Conservation (phyloP, 2,329 filamentous ascomycete species). For the Penicillium sp. region DNA sequence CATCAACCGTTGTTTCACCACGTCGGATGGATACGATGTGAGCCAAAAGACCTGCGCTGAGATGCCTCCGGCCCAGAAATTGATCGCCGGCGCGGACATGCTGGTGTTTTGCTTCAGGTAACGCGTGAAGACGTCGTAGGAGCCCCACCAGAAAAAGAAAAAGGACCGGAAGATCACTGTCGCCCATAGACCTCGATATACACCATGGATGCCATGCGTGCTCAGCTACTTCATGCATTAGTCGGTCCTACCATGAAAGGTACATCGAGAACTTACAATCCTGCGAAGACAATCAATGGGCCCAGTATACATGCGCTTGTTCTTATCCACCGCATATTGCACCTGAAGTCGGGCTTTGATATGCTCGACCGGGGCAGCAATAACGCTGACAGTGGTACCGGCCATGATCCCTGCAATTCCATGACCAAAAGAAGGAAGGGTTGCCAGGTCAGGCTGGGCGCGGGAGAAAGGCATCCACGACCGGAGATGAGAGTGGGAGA, state of each 20-base stretch:
- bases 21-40: constrained; percentile 82
- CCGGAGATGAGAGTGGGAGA: constrained; percentile 50
- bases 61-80: constrained; percentile 95
- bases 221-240: constrained; percentile 31
- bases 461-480: constrained; percentile 35
- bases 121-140: constrained; percentile 77
- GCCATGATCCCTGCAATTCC: constrained; percentile 82
- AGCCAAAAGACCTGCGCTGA: constrained; percentile 95
- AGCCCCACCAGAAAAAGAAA: constrained; percentile 99
- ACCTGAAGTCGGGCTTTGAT: constrained; percentile 90
- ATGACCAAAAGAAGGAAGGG: constrained; percentile 72
- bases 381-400: constrained; percentile 82
- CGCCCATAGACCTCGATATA: constrained; percentile 80
- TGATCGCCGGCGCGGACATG: constrained; percentile 71
- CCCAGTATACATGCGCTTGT: constrained; percentile 72
- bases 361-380: constrained; percentile 91
- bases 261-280: constrained; percentile 36
- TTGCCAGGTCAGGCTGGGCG: constrained; percentile 35
- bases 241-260: background rate
- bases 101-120: constrained; percentile 60
- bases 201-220: constrained; percentile 65
- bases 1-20: constrained; percentile 96
- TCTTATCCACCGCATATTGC: constrained; percentile 78
- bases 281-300: constrained; percentile 77
- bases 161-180: constrained; percentile 85